Base-by-base conservation (phyloP, 2,329 filamentous ascomycete species). In the Neobulgaria alba region DNA sequence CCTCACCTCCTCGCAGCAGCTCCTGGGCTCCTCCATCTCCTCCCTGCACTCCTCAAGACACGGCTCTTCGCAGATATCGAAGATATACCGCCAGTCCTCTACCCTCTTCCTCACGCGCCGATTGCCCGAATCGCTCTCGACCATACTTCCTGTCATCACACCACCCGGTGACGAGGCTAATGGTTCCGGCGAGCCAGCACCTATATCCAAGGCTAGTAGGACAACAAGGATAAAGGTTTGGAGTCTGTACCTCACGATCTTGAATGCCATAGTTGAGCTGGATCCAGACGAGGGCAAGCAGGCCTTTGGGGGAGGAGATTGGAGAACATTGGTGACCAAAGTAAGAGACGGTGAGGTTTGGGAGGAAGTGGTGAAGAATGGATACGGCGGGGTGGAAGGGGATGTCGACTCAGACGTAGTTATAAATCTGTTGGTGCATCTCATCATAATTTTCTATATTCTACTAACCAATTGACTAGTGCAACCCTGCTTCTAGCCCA, bases 341-440 rank as follows among this genome's bases (percentile, higher is more conserved):
- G 89, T 94, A 17, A 79, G 89, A 48, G 86, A 93, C 43, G 92
- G 92, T 42, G 77, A 79, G 33, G 75, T 96, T n/a, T 98, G 92
- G 92, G 87, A 95, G 50, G 85, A 94, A 50, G 85, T 96, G 2
- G 82, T 93, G 42, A 74, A 76, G 52, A 80, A 86, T 57, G 90
- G 90, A 5, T 96, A 96, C 63, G 81, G 84, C 53, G 88, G 88
- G 18, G 72, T 81, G 36, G 90, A 96, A 63, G 88, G 85, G 14
- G 85, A 89, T 49, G 87, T 96, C 10, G 92, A 98, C 63, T 80
- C 87, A 2, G 92, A 98, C 57, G 90, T 98, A 5, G 87, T 98
- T 18, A 85, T 90, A 46, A 90, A 89, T 55, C 62, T 93, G 82
- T 88, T 65, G 64, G 79, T 42, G 8, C 40, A 19, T 34, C 29